These are phyloP conservation scores for Haplosporangium gracile DNA, from an alignment of 192 early-diverging fungal genomes.

Conservation along the genomic window DNA sequence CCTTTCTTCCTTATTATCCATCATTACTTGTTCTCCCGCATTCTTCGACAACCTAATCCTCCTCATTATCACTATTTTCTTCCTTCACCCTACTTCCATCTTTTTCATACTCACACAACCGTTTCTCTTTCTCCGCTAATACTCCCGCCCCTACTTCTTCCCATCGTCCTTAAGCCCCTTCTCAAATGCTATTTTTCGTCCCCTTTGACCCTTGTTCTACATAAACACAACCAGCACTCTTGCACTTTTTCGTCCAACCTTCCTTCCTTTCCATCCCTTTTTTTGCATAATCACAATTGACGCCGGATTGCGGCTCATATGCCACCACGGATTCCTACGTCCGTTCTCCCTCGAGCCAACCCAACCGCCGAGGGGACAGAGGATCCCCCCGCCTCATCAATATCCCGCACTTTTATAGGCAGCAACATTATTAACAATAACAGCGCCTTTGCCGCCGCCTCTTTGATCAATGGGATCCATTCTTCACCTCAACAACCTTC, in stretches of 20 bases:
- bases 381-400: not conserved
- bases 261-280: not conserved
- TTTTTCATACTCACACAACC: not conserved
- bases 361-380: not conserved
- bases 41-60: not conserved
- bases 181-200: not conserved
- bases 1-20: not conserved
- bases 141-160: not conserved
- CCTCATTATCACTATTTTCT: not conserved
- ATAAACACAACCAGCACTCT: not conserved
- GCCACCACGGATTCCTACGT: not conserved
- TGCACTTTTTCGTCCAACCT: not conserved
- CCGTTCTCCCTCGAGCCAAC: not conserved
- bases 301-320: not conserved
- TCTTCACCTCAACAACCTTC: not conserved
- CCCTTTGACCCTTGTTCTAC: not conserved
- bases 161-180: not conserved
- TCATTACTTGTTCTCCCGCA: not conserved
- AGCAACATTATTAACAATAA: not conserved
- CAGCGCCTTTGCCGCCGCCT: not conserved
- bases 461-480: not conserved
- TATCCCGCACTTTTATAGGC: not conserved
- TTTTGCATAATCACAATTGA: too few relatives aligned
- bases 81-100: not conserved
- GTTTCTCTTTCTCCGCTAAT: not conserved